Conservation (phyloP, 768 basidiomycete species). For the Rhizopogon vesiculosus region DNA sequence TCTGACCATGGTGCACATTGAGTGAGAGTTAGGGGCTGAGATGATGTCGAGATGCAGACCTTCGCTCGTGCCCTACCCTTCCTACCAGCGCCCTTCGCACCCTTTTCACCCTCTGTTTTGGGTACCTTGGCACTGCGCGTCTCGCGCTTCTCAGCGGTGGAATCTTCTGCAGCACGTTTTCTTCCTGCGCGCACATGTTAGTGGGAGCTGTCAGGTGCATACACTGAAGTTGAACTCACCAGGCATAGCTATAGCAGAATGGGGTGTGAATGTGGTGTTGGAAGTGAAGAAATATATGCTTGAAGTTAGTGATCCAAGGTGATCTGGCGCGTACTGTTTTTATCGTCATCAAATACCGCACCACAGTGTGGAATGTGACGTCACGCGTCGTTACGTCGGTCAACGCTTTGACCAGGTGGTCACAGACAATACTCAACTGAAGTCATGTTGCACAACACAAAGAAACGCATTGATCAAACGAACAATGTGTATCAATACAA, state of each 20-base stretch:
- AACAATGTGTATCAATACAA: conserved; percentile 15
- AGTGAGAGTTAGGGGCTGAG: conserved; percentile 1
- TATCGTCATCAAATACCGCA: conserved; percentile 18
- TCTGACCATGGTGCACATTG: conserved; percentile 23
- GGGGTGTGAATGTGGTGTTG: conserved; percentile 2
- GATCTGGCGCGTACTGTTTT: background rate
- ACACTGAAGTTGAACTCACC: conserved; percentile 14
- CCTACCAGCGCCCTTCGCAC: conserved; percentile 28
- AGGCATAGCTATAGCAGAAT: conserved; percentile 17
- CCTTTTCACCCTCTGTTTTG: conserved; percentile 35
- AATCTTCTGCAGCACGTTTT: conserved; percentile 43
- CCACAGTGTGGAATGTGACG: conserved; percentile 22
- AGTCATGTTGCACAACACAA: background rate
- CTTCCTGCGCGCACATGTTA: conserved; percentile 24
- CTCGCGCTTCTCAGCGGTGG: conserved; percentile 24
- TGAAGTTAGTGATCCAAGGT: background rate
- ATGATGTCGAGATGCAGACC: conserved; percentile 25
- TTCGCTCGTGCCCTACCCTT: conserved; percentile 41
- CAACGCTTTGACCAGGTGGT: conserved; percentile 1
- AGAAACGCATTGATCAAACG: conserved; percentile 21
- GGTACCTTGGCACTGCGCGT: conserved; percentile 48
- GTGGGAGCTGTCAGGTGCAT: conserved; percentile 9
- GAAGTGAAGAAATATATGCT: background rate
- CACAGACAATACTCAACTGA: background rate
- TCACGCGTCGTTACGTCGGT: conserved; percentile 23